A percentile compares a stretch with the other conserved stretches of the same genome.
Conservation (phyloP, 495 filamentous ascomycete genomes). For the Aspergillus diversus region DNA sequence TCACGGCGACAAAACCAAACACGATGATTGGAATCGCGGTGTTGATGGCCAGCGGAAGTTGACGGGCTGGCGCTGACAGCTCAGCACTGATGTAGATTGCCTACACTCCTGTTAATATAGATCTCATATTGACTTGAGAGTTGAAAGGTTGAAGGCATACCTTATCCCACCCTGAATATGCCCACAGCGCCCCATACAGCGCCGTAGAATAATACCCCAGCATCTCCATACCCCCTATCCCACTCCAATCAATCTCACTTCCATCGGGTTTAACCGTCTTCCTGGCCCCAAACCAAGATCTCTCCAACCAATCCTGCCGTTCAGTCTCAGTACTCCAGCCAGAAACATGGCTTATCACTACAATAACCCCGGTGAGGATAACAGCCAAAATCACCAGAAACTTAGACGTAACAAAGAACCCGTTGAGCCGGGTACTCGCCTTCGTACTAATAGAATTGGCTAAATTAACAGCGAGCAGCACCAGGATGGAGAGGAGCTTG, state of each 20-base stretch:
- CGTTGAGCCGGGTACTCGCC: conserved; percentile 23
- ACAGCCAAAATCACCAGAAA: conserved; percentile 21
- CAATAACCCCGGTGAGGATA: conserved; percentile 17
- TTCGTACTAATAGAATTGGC: conserved; percentile 30
- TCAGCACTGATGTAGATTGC: conserved; percentile 28
- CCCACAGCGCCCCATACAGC: conserved; percentile 28
- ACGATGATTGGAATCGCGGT: conserved; percentile 26
- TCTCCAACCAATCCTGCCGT: conserved; percentile 21
- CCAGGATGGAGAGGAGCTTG: conserved; percentile 23
- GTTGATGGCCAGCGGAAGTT: conserved; percentile 29
- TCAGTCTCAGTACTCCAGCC: neutral
- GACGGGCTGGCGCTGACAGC: conserved; percentile 25
- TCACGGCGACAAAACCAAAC: conserved; percentile 23
- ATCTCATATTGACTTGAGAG: no score
- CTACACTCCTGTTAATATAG: neutral
- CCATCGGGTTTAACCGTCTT: conserved; percentile 25
- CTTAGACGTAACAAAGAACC: conserved; percentile 27
- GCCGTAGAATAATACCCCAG: conserved; percentile 28
- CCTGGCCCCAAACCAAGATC: conserved; percentile 23
- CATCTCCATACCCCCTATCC: conserved; percentile 21
- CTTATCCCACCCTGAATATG: conserved; percentile 31
- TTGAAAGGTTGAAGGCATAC: conserved; percentile 3
- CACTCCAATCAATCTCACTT: conserved; percentile 21
- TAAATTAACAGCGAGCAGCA: conserved; percentile 20
- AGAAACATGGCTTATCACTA: conserved; percentile 19